These are phyloP conservation scores for Ustanciosporium gigantosporum DNA, from an alignment of 1,284 basidiomycete species.

Conservation along the genomic window DNA sequence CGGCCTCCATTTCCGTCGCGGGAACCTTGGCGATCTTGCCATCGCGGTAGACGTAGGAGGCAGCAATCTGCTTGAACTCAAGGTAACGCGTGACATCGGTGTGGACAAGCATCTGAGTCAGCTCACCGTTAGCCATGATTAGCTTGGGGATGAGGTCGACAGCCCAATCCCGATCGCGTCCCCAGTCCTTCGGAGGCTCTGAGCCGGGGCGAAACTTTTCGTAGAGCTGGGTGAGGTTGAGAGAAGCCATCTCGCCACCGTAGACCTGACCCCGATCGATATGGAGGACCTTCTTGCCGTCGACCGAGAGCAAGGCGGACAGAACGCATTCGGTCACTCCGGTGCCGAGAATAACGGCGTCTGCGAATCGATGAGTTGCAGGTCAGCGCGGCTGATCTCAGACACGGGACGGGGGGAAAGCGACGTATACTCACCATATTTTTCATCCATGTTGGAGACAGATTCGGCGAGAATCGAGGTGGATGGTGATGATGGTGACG, in stretches of 20 bases:
- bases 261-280: constrained; percentile 99
- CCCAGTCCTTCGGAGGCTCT: constrained; percentile 65
- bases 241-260: constrained; percentile 92
- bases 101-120: constrained; percentile 97
- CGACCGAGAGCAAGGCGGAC: constrained; percentile 82
- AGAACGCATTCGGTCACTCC: constrained; percentile 98
- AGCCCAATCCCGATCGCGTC: constrained; percentile 60
- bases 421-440: constrained; percentile 39
- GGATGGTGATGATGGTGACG: too few relatives aligned
- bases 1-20: constrained; percentile 95
- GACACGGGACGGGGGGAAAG: too few relatives aligned
- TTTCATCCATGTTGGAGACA: constrained; percentile 49
- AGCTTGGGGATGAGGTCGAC: constrained; percentile 60
- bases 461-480: constrained; percentile 1
- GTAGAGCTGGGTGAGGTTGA: constrained; percentile 97
- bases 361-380: constrained; percentile 11
- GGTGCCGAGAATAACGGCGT: constrained; percentile 69
- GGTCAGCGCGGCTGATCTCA: too few relatives aligned
- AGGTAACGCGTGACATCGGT: constrained; percentile 98
- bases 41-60: constrained; percentile 96
- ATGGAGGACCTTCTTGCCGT: constrained; percentile 99
- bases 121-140: constrained; percentile 97
- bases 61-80: constrained; percentile 99
- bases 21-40: constrained; percentile 97
- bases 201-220: constrained; percentile 78